Evolutionary conservation across 2,329 filamentous ascomycete species (phyloP), one percentile per base, ranked within the genome.

Genomic region (Saccharata proteae): DNA sequence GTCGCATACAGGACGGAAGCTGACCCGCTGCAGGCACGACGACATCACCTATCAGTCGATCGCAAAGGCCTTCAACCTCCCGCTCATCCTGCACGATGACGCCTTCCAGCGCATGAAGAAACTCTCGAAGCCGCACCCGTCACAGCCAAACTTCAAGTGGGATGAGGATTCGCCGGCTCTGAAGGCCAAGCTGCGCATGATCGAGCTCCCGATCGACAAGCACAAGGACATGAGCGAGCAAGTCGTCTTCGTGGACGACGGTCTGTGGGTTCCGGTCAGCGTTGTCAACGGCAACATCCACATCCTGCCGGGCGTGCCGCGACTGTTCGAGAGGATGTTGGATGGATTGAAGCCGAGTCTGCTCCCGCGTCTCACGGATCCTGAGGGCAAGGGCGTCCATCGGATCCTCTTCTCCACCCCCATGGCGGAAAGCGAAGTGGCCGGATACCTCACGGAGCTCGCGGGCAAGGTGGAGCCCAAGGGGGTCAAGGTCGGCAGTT

Each of bases 31-130:
- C 44, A 92, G 83, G 34, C 88, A 96, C 63, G 90, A 98, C 57
- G 90, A 98, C 52, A 96, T 96, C 44, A 96, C 90, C 16, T 98
- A 98, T 61, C 69, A 81, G 49, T 88, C 84, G 22, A 92, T 98
- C 52, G 86, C 83, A 41, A 85, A 84, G 52, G 90, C 86, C 6
- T 96, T 94, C 54, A 61, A 65, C 25, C 65, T 94, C 6, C 71
- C 77, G 10, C 64, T 96, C 12, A 70, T 77, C 43, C 68, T 93
- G 16, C 83, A 96, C 62, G 61, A 82, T 25, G 71, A 74, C 36
- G 77, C 86, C 0, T 80, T 79, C 44, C 69, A 74, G 41, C 76
- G 78, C 49, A 96, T 96, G 90, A 86, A 81, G 59, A 67, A 61
- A 38, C 67, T 93, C 6, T 83, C 79, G 17, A 80, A 75, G 51